These are phyloP conservation scores for Gaeumannomyces sp. DNA, from an alignment of 2,329 filamentous ascomycete species.

Conservation along the genomic window DNA sequence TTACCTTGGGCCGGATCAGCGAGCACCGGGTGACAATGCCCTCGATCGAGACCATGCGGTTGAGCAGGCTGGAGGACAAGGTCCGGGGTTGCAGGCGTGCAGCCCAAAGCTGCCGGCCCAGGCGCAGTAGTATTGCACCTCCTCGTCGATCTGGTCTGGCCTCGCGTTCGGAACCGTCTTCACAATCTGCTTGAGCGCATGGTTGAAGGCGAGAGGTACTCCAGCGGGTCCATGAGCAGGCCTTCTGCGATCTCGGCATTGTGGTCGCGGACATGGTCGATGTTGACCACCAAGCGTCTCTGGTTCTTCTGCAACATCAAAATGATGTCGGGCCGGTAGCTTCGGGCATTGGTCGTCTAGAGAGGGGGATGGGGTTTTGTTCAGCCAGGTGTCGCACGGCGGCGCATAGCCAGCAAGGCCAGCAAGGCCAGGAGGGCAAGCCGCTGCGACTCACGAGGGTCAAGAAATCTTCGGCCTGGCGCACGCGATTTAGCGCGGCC, in stretches of 20 bases:
- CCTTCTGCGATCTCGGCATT: constrained; percentile 73
- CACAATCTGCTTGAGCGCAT: constrained; percentile 83
- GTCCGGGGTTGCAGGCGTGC: constrained; percentile 91
- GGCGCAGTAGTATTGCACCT: constrained; percentile 92
- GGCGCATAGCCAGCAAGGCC: neutral
- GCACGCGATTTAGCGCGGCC: constrained; percentile 74
- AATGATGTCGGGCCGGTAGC: constrained; percentile 86
- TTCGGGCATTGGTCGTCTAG: constrained; percentile 52
- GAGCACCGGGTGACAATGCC: constrained; percentile 97
- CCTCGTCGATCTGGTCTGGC: constrained; percentile 67
- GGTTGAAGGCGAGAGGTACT: constrained; percentile 83
- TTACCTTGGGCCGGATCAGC: constrained; percentile 91
- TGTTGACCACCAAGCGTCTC: constrained; percentile 62
- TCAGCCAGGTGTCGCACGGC: neutral
- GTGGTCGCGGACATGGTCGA: constrained; percentile 88
- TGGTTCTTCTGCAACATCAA: constrained; percentile 65
- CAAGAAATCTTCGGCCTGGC: constrained; percentile 88
- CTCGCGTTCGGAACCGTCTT: constrained; percentile 71
- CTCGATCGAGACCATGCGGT: constrained; percentile 95
- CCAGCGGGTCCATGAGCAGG: constrained; percentile 79
- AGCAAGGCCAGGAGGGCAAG: constrained; percentile 20
- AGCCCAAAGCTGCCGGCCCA: constrained; percentile 94
- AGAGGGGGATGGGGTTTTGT: constrained; percentile 8
- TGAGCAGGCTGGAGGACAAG: constrained; percentile 80
- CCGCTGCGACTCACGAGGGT: constrained; percentile 61